A percentile compares a stretch with the other conserved stretches of the same genome.
Evolutionary conservation across 163 green algal species (phyloP).

Genomic region (Trebouxiophyceae sp.): DNA sequence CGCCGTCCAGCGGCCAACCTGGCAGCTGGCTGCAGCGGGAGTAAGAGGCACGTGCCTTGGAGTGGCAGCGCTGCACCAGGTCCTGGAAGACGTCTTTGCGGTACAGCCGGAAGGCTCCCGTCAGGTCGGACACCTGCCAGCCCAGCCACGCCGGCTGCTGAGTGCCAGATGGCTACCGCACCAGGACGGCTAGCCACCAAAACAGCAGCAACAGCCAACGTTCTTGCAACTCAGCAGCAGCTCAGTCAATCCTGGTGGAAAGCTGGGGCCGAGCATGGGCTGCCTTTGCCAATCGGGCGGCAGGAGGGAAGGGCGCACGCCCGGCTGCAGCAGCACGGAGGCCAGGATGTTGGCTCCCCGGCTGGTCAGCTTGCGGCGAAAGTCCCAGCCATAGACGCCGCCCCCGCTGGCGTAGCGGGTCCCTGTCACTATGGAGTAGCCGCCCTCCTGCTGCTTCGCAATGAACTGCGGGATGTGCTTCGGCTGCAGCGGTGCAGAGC

Average conservation of each 20-base stretch:
- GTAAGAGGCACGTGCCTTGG: slow-evolving; percentile 41
- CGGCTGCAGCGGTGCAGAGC: too few relatives aligned
- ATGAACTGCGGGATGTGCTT: slow-evolving; percentile 79
- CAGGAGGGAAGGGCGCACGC: slow-evolving; percentile 15
- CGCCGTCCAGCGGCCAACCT: too few relatives aligned
- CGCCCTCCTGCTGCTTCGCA: slow-evolving; percentile 53
- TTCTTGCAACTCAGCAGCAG: slow-evolving; percentile 1
- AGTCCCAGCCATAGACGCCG: slow-evolving; percentile 88
- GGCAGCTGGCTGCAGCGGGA: too few relatives aligned
- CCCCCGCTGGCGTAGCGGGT: slow-evolving; percentile 75
- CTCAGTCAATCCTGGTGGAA: background rate
- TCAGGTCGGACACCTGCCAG: slow-evolving; percentile 76
- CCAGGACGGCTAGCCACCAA: too few relatives aligned
- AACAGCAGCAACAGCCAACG: too few relatives aligned
- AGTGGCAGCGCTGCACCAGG: slow-evolving; percentile 53
- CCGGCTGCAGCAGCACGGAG: slow-evolving; percentile 64
- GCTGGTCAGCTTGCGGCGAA: slow-evolving; percentile 80
- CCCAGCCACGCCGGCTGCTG: too few relatives aligned
- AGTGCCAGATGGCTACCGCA: too few relatives aligned
- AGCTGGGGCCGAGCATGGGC: background rate
- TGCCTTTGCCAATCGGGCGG: background rate
- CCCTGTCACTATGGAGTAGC: slow-evolving; percentile 82
- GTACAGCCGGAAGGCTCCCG: slow-evolving; percentile 87
- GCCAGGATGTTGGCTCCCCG: slow-evolving; percentile 87
- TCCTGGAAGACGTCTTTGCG: slow-evolving; percentile 50